Evolutionary conservation across 1,284 basidiomycete genomes (phyloP), one percentile per base, ranked within the genome.

Genomic region (Inonotus hispidus): DNA sequence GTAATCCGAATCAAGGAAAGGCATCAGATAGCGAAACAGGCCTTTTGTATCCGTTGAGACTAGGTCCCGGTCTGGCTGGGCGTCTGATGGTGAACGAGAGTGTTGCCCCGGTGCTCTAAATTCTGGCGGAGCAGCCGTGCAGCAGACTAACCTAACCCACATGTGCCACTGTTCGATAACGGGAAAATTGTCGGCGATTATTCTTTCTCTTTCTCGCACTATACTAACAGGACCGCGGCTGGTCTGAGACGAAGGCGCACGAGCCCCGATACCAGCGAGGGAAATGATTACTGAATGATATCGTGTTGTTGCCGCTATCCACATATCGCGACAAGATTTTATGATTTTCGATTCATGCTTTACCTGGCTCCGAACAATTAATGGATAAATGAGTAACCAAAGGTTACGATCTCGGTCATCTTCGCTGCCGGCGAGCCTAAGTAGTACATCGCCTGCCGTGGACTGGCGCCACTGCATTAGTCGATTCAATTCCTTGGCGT

Each of bases 1-100:
- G 68, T 92, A 88, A 66, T 96, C 94, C 16, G 90, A 92, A 59
- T 92, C 90, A 57, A 98, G 79, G 70, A 95, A 92, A 4, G 91
- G 90, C 1, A 92, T 89, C 54, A 97, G 79, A 68, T 92, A 92
- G 63, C 89, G 83, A 72, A 98, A 95, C 16, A 97, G 74, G 29
- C 87, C 90, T 16, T 92, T 83, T 1, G 90, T 89, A 39, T 60
- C 55, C 0, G 90, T 90, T 29, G 84, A 83, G 68, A 92, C 79
- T 46, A 88, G 80, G 67, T 93, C 90, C 16, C 86, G 80, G 66
- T 91, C 88, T 58, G 88, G 84, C 37, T 46, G 64, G 56, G 79
- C 73, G 65, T 91, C 90, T 10, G 89, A 91, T 4, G 86, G 82
- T 2, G 81, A 85, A n/a, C 88, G 82, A 21, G 79, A 76, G 68